Evolutionary conservation across 1,284 basidiomycete genomes (phyloP).

Genomic region (Moesziomyces sp.): DNA sequence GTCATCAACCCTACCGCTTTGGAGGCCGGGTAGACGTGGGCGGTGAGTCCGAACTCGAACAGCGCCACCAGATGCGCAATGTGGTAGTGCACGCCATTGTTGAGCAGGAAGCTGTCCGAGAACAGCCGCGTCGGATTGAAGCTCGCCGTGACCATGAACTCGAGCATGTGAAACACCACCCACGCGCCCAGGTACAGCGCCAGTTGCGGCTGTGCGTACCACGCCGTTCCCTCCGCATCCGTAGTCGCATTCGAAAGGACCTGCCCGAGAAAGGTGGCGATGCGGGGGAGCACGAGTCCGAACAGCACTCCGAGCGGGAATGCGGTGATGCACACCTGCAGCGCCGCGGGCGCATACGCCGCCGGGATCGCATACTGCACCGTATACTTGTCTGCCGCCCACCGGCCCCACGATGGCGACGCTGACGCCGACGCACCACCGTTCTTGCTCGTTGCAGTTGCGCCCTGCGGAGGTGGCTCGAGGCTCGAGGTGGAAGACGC

Average conservation of each 20-base stretch:
- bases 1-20: conserved; percentile 22
- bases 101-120: conserved; percentile 91
- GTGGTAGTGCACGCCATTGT: conserved; percentile 88
- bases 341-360: conserved; percentile 41
- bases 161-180: conserved; percentile 84
- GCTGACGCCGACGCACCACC: neutral
- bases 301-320: conserved; percentile 52
- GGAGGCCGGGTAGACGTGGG: conserved; percentile 11
- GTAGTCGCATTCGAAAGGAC: neutral
- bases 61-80: conserved; percentile 83
- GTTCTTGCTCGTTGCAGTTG: conserved; percentile 4
- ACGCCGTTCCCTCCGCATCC: neutral
- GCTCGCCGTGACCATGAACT: conserved; percentile 93
- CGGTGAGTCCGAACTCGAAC: conserved; percentile 78
- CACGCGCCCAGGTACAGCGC: conserved; percentile 54
- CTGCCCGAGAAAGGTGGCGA: conserved; percentile 11
- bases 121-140: conserved; percentile 94
- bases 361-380: conserved; percentile 46
- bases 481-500: conserved; percentile 11
- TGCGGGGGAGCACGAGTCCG: conserved; percentile 37
- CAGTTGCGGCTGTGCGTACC: conserved; percentile 32
- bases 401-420: conserved; percentile 10
- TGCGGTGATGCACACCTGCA: conserved; percentile 43
- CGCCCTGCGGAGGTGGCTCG: neutral
- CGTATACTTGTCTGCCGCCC: conserved; percentile 32